A percentile compares a stretch with the other conserved stretches of the same genome.
phyloP scores from a whole-genome alignment of 106 monocot genomes.

The Ottelia alismoides region DNA sequence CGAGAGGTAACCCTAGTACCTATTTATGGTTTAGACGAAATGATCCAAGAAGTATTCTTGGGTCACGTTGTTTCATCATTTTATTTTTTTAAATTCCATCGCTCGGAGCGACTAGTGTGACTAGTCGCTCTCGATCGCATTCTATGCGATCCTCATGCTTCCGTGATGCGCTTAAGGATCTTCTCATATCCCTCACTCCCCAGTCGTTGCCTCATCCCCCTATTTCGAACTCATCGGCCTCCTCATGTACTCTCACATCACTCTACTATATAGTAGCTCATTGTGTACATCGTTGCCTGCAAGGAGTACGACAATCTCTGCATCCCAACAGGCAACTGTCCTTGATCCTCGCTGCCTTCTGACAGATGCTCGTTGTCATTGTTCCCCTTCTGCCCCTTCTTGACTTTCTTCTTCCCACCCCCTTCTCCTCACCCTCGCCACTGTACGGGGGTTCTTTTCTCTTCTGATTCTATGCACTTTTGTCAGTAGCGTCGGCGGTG shows the following conservation, averaged over 20 bases:
- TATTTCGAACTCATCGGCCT: too few species aligned
- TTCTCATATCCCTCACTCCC: too few species aligned
- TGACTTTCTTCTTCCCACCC: constrained; percentile 6
- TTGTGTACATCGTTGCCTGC: constrained; percentile 21
- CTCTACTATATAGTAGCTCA: constrained; percentile 36
- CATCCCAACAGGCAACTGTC: not conserved
- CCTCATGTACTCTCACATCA: constrained; percentile 30
- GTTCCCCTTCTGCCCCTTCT: not conserved
- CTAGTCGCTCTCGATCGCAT: too few species aligned
- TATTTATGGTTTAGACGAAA: too few species aligned
- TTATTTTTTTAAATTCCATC: too few species aligned
- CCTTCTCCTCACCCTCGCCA: not conserved
- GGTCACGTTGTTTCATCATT: too few species aligned
- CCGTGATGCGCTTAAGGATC: too few species aligned
- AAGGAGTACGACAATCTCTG: not conserved
- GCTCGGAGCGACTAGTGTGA: too few species aligned
- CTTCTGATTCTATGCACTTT: not conserved
- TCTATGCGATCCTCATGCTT: too few species aligned
- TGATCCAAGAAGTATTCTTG: too few species aligned
- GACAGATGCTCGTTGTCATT: not conserved
- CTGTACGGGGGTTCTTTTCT: not conserved
- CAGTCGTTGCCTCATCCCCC: too few species aligned
- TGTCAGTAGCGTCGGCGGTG: not conserved
- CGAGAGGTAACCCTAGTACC: too few species aligned
- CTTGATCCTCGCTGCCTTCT: not conserved